Evolutionary conservation across 306 rosid genomes (phyloP).

Genomic region (Cucumis hystrix): DNA sequence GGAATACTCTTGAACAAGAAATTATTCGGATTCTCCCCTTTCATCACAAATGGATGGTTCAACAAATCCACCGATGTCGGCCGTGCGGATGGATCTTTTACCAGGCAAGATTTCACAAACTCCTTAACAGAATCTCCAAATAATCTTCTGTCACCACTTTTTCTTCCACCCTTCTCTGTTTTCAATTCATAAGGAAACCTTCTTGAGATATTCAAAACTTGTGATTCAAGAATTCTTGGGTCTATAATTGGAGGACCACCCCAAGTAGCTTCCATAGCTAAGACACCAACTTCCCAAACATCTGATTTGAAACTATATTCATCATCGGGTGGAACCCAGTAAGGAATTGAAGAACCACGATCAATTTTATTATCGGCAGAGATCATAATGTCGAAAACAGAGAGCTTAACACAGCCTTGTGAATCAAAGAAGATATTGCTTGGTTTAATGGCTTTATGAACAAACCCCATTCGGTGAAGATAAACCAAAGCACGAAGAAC

Average conservation of each 20-base stretch:
- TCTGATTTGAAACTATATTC: constrained; percentile 45
- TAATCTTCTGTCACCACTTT: constrained; percentile 1
- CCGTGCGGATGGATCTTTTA: constrained; percentile 36
- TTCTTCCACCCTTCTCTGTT: constrained; percentile 8
- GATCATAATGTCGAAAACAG: neutral
- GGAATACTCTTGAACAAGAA: constrained; percentile 29
- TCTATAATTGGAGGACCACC: constrained; percentile 53
- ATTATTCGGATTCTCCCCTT: constrained; percentile 20
- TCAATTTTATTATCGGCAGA: too few relatives aligned
- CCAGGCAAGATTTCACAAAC: constrained; percentile 45
- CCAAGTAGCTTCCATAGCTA: constrained; percentile 40
- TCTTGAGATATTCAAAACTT: constrained; percentile 29
- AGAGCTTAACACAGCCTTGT: constrained; percentile 24
- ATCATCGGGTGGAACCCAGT: constrained; percentile 58
- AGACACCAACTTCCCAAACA: constrained; percentile 52
- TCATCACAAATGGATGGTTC: constrained; percentile 31
- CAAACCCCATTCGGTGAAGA: constrained; percentile 44
- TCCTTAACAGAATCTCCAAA: constrained; percentile 39
- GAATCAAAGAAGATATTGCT: constrained; percentile 43
- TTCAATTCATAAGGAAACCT: constrained; percentile 22
- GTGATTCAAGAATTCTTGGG: constrained; percentile 30
- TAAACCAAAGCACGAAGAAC: constrained; percentile 32
- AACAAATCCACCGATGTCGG: constrained; percentile 32
- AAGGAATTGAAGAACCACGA: neutral
- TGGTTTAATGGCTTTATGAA: constrained; percentile 47